These are phyloP conservation scores for Rhodocollybia butyracea DNA, from an alignment of 768 basidiomycete species.

Conservation along the genomic window DNA sequence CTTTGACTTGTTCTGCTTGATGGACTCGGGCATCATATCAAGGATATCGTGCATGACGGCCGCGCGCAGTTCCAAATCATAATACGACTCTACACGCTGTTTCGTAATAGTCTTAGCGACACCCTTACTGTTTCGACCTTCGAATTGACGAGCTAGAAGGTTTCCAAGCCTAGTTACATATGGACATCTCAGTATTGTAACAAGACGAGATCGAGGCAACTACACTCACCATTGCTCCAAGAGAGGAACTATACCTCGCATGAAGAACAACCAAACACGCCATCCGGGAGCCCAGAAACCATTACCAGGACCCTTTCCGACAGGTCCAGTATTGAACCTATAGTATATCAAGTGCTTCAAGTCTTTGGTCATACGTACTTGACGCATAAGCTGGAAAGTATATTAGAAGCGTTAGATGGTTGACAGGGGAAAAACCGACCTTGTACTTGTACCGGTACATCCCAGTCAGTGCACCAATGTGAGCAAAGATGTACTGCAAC, in stretches of 20 bases:
- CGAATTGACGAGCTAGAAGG: constrained; percentile 95
- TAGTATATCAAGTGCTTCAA: constrained; percentile 98
- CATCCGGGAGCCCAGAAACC: constrained; percentile 99
- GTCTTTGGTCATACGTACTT: constrained; percentile 99
- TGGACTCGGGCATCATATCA: constrained; percentile 99
- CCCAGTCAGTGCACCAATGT: constrained; percentile 96
- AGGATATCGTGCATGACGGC: constrained; percentile 99
- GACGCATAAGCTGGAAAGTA: constrained; percentile 79
- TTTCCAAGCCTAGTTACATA: constrained; percentile 71
- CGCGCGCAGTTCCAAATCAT: constrained; percentile 93
- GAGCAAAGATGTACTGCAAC: constrained; percentile 94
- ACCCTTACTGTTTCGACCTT: constrained; percentile 95
- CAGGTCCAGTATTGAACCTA: constrained; percentile 99
- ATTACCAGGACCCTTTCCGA: constrained; percentile 97
- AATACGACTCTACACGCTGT: constrained; percentile 98
- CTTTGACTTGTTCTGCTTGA: constrained; percentile 99
- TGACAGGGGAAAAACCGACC: constrained; percentile 37
- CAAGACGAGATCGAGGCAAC: background rate
- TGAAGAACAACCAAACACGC: constrained; percentile 99
- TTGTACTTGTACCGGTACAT: constrained; percentile 99
- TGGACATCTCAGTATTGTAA: background rate
- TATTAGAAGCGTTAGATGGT: constrained; percentile 7
- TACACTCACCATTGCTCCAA: constrained; percentile 82
- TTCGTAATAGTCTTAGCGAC: constrained; percentile 98
- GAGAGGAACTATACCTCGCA: constrained; percentile 97